Base-by-base conservation (phyloP, 1,139 yeast genomes). In the Candida buenavistaensis region DNA sequence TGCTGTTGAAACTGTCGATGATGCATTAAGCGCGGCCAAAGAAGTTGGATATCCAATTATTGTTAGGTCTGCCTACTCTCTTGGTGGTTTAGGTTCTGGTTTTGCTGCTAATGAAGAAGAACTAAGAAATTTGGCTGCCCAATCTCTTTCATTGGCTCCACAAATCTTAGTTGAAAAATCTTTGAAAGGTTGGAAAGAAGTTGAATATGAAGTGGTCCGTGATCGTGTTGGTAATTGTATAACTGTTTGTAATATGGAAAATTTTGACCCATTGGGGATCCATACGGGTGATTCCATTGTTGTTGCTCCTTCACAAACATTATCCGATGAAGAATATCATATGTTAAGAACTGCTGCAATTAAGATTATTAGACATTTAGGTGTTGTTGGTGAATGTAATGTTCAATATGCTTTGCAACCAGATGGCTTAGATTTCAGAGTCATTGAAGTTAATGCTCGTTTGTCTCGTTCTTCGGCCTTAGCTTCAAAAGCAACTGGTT, bases 211-310 rank as follows among this genome's bases (percentile, higher is more conserved):
- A 69, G 98, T 92, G 48, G 98, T 92, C 39, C 87, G 98, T 64
- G 98, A 92, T 64, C 78, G 95, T 54, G 90, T 84, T 43, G 96
- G 84, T 48, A 92, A 92, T 75, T 92, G 98, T 78, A 92, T 92
- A 57, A 92, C 98, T 31, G 98, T 92, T 34, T 92, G 98, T 75
- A 92, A 92, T 67, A 92, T 92, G 98, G 98, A 92, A 69, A 92
- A 92, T 69, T 92, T 92, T 52, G 98, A 92, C 64, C 98, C 98
- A 30, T 78, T 92, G 54, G 98, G 98, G 52, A 83, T 94, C 51
- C 98, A 92, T 66, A 92, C 98, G 41, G 98, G 98, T 71, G 98
- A 92, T 63, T 92, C 98, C 30, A 92, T 92, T 55, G 98, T 92
- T 36, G 97, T 92, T 55, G 98, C 98, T 38, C 98, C 98, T 35